Percentiles rank a stretch among this genome's conserved stretches.
These are phyloP conservation scores for Magnusiomyces ingens DNA, from an alignment of 1,139 yeast genomes.

Conservation along the genomic window DNA sequence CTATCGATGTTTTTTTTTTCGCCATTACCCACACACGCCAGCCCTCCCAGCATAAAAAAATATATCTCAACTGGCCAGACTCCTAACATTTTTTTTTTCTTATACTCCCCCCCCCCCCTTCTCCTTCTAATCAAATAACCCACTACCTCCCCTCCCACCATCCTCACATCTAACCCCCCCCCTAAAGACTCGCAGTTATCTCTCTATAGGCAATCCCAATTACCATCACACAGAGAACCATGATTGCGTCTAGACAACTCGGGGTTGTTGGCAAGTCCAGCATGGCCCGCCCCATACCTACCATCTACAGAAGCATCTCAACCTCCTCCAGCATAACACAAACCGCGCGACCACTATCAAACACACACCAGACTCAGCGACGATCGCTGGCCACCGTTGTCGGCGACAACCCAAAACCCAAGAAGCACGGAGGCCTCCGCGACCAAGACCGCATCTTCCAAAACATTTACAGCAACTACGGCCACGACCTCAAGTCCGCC, in stretches of 20 bases:
- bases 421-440: slow-evolving; percentile 67
- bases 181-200: not conserved
- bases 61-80: no score
- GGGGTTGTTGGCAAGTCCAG: slow-evolving; percentile 7
- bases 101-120: not conserved
- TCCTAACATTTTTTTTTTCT: no score
- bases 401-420: slow-evolving; percentile 27
- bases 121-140: not conserved
- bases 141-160: not conserved
- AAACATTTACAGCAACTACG: slow-evolving; percentile 68
- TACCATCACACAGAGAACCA: not conserved
- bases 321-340: not conserved
- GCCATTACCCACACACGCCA: no score
- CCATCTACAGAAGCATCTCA: not conserved
- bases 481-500: slow-evolving; percentile 67
- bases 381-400: slow-evolving; percentile 27
- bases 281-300: not conserved
- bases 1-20: slow-evolving; percentile 1
- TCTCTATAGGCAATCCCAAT: not conserved
- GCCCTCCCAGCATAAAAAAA: no score
- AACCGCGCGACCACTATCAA: not conserved
- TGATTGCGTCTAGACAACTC: slow-evolving; percentile 14
- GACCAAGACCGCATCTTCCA: slow-evolving; percentile 85
- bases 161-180: not conserved
- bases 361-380: slow-evolving; percentile 6